Base-by-base conservation (phyloP, 805 yeast species). In the Monosporozyma yasuniensis region DNA sequence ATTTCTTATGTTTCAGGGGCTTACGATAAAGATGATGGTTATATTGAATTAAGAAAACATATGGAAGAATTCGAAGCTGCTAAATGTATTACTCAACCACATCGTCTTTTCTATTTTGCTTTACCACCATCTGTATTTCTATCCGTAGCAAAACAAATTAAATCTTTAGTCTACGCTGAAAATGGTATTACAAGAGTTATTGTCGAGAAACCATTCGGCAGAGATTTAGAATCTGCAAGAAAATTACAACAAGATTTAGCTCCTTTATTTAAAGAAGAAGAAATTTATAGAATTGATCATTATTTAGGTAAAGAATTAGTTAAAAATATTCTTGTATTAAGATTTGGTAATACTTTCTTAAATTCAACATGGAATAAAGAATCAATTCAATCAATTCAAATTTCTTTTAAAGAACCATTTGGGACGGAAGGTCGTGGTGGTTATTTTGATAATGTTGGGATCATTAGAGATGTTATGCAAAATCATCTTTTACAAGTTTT, bases 401-500 rank as follows among this genome's bases (percentile, higher is more conserved):
- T 93, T 58, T 79, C 91, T 12, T 91, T 93, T 76, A 93, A 93
- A 73, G 99, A 93, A 73, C 87, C 93, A n/a, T 93, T 93, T 61
- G 99, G 99, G 50, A 93, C 99, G 39, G 96, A 93, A 72, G 99
- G 99, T 50, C 81, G 99, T 66, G 99, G 99, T 59, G 99, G 99
- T 37, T 93, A 93, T 73, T 93, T 93, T 64, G 98, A 93, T 70
- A 75, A 77, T 50, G 88, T 90, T 62, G 99, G 99, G 52, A 93
- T 93, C 65, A 86, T 93, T 58, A 81, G 99, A 69, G 99, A 93
- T 65, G 98, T 93, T 45, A 91, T 93, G 88, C 99, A 93, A 74
- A 93, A 93, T 76, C 99, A 93, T 72, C 71, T 93, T 60, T 75
- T 91, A 63, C 99, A 93, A 73, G 95, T 91, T 21, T 72, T 93